These are phyloP conservation scores for Erythrobasidium yunnanense DNA, from an alignment of 768 basidiomycete genomes.

Conservation along the genomic window DNA sequence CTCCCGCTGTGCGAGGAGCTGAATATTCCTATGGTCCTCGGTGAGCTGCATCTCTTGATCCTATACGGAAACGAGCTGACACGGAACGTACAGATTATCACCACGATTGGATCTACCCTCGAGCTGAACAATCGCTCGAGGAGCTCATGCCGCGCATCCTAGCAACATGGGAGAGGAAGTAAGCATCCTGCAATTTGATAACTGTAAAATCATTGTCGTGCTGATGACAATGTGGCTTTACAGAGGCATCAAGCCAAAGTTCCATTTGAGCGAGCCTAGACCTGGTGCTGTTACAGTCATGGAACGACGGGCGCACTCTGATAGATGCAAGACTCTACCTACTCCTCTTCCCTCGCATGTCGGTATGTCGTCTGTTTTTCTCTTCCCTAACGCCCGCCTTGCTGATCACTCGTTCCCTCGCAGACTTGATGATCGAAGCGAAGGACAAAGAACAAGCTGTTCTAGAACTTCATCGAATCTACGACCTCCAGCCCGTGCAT, in stretches of 20 bases:
- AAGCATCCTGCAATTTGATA: no score
- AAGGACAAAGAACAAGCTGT: constrained; percentile 93
- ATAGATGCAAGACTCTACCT: constrained; percentile 63
- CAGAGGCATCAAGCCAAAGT: constrained; percentile 69
- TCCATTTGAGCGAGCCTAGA: constrained; percentile 84
- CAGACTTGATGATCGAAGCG: constrained; percentile 46
- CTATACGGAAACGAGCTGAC: no score
- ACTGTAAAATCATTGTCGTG: no score
- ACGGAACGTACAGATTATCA: constrained; percentile 65
- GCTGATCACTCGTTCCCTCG: not conserved
- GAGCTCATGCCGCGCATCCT: constrained; percentile 65
- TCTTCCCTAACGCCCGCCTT: not conserved
- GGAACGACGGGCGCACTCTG: constrained; percentile 77
- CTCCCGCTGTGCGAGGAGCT: constrained; percentile 78
- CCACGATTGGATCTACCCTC: constrained; percentile 58
- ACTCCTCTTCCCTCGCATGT: constrained; percentile 43
- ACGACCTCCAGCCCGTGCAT: constrained; percentile 57
- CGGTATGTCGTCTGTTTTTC: constrained; percentile 34
- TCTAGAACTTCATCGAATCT: constrained; percentile 68
- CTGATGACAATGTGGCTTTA: not conserved
- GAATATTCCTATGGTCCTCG: constrained; percentile 59
- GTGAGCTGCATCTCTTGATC: constrained; percentile 37
- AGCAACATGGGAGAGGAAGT: constrained; percentile 57
- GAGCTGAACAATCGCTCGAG: constrained; percentile 46
- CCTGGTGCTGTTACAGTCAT: constrained; percentile 69